Conservation (phyloP, 192 early-diverging fungal genomes). For the Oehlia diaphana region DNA sequence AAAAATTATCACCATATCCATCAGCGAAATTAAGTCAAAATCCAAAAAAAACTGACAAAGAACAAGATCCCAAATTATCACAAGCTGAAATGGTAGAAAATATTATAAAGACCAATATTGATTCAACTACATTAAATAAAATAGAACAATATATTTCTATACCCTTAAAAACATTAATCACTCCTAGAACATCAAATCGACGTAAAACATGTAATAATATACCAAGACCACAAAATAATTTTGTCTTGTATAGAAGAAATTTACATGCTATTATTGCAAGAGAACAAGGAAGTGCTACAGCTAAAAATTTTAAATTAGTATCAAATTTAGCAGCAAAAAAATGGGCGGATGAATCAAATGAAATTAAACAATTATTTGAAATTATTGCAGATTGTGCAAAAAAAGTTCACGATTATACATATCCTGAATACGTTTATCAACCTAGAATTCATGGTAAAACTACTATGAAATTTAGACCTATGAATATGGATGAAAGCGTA, state of each 20-base stretch:
- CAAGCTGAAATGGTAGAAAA: not conserved
- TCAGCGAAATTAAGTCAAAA: not conserved
- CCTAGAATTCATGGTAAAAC: not conserved
- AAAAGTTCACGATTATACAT: not conserved
- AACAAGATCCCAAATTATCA: not conserved
- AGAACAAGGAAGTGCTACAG: not conserved
- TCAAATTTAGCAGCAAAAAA: not conserved
- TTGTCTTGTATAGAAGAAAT: not conserved
- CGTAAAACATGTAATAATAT: not conserved
- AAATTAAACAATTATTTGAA: not conserved
- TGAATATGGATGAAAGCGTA: not conserved
- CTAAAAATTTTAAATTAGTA: not conserved
- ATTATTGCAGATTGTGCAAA: not conserved
- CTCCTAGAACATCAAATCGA: not conserved
- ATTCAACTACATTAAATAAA: not conserved
- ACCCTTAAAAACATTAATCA: not conserved
- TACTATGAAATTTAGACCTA: not conserved
- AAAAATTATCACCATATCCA: not conserved
- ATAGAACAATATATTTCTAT: not conserved
- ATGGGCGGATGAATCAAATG: not conserved
- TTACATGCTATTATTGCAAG: not conserved
- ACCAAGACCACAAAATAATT: not conserved
- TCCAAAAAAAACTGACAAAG: not conserved
- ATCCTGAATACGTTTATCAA: not conserved
- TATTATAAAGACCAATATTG: not conserved